Conservation (phyloP, 2,329 filamentous ascomycete genomes). For the Sphaerulina vaccinii region DNA sequence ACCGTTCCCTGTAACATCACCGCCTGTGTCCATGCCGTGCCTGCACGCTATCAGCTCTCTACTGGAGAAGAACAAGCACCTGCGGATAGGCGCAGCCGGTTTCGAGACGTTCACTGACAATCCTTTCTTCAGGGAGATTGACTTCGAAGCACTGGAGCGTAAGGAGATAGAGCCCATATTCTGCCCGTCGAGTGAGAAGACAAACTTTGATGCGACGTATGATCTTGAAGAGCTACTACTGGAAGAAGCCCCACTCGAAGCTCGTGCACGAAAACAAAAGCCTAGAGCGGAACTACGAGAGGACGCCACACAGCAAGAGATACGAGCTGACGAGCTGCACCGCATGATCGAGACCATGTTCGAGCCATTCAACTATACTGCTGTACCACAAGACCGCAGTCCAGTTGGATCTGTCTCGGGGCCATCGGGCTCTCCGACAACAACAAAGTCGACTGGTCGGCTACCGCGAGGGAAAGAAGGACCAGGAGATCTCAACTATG, state of each 20-base stretch:
- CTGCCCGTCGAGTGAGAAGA: slow-evolving; percentile 91
- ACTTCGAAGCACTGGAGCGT: slow-evolving; percentile 79
- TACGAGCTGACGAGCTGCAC: slow-evolving; percentile 89
- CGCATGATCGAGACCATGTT: slow-evolving; percentile 93
- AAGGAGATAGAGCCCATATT: slow-evolving; percentile 92
- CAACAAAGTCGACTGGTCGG: slow-evolving; percentile 9
- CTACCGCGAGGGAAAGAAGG: slow-evolving; percentile 19
- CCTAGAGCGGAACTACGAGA: slow-evolving; percentile 88
- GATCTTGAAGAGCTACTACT: slow-evolving; percentile 90
- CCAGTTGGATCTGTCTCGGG: slow-evolving; percentile 22
- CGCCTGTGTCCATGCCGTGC: slow-evolving; percentile 83
- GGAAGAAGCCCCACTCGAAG: slow-evolving; percentile 92
- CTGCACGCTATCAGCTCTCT: slow-evolving; percentile 84
- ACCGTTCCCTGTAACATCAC: slow-evolving; percentile 87
- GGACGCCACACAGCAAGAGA: slow-evolving; percentile 92
- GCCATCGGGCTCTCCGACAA: slow-evolving; percentile 10
- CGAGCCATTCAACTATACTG: slow-evolving; percentile 91
- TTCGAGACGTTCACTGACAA: slow-evolving; percentile 85
- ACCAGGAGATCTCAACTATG: slow-evolving; percentile 7
- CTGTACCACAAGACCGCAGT: slow-evolving; percentile 69
- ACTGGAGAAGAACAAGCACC: slow-evolving; percentile 74
- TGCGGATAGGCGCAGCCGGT: slow-evolving; percentile 75
- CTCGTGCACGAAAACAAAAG: slow-evolving; percentile 87
- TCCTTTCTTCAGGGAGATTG: slow-evolving; percentile 82
- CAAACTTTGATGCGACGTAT: slow-evolving; percentile 98